Evolutionary conservation across 2,329 filamentous ascomycete genomes (phyloP).

Genomic region (Penicillium glabrum): DNA sequence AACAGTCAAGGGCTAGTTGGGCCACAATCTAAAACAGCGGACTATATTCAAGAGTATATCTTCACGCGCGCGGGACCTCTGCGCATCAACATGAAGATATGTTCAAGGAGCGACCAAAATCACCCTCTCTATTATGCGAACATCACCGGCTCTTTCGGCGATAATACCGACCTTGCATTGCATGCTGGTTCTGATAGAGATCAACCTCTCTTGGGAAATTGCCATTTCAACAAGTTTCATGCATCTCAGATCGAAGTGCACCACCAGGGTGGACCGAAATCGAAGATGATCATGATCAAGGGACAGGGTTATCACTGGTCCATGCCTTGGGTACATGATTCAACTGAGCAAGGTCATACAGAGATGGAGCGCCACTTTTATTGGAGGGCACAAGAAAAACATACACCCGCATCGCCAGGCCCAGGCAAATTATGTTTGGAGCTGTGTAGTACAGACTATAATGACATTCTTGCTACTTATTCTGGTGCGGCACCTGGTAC

Average conservation of each 20-base stretch:
- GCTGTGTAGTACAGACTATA: too few species aligned
- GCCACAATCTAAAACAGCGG: too few species aligned
- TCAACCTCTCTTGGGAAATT: background rate
- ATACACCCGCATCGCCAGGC: too few species aligned
- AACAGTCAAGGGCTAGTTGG: too few species aligned
- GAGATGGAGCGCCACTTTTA: background rate
- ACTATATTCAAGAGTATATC: background rate
- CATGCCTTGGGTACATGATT: background rate
- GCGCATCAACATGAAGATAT: background rate
- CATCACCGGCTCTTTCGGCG: background rate
- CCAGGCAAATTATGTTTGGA: too few species aligned
- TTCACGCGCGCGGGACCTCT: background rate
- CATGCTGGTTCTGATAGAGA: background rate
- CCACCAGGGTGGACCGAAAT: background rate
- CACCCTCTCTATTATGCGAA: background rate
- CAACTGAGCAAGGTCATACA: background rate
- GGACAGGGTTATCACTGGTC: constrained; percentile 2
- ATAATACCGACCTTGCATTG: background rate
- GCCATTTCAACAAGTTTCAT: constrained; percentile 5
- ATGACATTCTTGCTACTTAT: too few species aligned
- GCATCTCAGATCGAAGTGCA: background rate
- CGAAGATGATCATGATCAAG: background rate
- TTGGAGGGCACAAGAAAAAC: background rate
- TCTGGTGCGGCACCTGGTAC: too few species aligned
- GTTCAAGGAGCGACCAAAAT: too few species aligned